Conservation (phyloP, 805 yeast genomes). For the Candida xyloterini region DNA sequence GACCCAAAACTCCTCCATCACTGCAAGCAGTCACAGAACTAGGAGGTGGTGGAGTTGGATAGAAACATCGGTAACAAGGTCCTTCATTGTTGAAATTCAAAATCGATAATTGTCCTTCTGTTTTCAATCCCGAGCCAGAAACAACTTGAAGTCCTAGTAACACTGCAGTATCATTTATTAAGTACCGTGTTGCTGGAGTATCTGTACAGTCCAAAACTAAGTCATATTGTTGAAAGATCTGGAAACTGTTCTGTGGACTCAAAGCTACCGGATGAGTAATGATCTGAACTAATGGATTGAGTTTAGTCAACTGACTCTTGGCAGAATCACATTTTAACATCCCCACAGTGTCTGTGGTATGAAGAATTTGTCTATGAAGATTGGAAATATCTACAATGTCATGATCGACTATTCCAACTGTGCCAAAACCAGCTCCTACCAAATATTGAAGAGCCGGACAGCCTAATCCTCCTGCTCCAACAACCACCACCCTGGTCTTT, state of each 20-base stretch:
- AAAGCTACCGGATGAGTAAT: constrained; percentile 51
- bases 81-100: constrained; percentile 64
- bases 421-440: constrained; percentile 85
- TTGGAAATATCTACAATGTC: constrained; percentile 84
- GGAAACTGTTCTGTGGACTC: constrained; percentile 56
- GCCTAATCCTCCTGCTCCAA: constrained; percentile 98
- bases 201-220: constrained; percentile 91
- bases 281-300: constrained; percentile 70
- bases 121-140: constrained; percentile 86
- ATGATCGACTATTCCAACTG: constrained; percentile 80
- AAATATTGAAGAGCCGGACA: constrained; percentile 85
- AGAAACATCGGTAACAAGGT: constrained; percentile 94
- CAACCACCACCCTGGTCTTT: constrained; percentile 59
- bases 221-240: constrained; percentile 63
- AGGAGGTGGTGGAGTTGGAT: constrained; percentile 88
- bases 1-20: constrained; percentile 94
- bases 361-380: constrained; percentile 86
- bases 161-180: constrained; percentile 83
- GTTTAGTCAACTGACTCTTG: constrained; percentile 40
- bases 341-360: constrained; percentile 65
- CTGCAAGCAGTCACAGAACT: constrained; percentile 78
- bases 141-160: constrained; percentile 65
- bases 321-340: constrained; percentile 81
- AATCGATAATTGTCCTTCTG: constrained; percentile 87
- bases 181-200: constrained; percentile 81